Conservation (phyloP, 139 green algal species). For the Deuterostichococcus epilithicus region DNA sequence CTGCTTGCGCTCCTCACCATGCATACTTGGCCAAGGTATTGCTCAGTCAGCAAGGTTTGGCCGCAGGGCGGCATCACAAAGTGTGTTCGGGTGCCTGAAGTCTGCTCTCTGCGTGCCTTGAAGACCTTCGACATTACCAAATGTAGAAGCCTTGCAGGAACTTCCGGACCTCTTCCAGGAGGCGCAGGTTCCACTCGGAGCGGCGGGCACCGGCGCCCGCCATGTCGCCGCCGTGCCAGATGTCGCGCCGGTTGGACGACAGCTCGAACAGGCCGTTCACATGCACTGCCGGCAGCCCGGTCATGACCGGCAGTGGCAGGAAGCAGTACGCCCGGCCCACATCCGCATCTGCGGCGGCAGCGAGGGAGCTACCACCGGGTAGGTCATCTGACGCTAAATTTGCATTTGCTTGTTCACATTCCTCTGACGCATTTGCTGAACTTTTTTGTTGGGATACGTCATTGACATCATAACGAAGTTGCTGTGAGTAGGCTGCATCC, state of each 20-base stretch:
- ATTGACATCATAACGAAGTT: too few relatives aligned
- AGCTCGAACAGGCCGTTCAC: conserved; percentile 78
- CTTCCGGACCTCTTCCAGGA: conserved; percentile 46
- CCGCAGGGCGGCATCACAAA: too few relatives aligned
- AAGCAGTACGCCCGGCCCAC: conserved; percentile 61
- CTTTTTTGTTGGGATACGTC: too few relatives aligned
- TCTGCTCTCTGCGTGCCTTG: too few relatives aligned
- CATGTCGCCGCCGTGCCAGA: conserved; percentile 71
- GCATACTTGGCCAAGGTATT: too few relatives aligned
- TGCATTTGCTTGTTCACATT: too few relatives aligned
- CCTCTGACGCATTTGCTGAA: too few relatives aligned
- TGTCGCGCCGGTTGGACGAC: conserved; percentile 50
- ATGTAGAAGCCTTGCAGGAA: not conserved
- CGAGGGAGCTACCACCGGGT: too few relatives aligned
- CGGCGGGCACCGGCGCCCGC: conserved; percentile 48
- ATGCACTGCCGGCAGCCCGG: conserved; percentile 54
- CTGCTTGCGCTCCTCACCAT: not conserved
- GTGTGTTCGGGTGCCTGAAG: too few relatives aligned
- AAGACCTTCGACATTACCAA: not conserved
- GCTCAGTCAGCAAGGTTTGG: too few relatives aligned
- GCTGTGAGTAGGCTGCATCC: not conserved
- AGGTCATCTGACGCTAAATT: too few relatives aligned
- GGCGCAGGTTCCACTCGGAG: conserved; percentile 60
- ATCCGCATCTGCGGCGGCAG: not conserved
- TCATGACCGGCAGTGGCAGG: conserved; percentile 59